A percentile compares a stretch with the other conserved stretches of the same genome.
These are phyloP conservation scores for Mycena epipterygia DNA, from an alignment of 768 basidiomycete species.

Conservation along the genomic window DNA sequence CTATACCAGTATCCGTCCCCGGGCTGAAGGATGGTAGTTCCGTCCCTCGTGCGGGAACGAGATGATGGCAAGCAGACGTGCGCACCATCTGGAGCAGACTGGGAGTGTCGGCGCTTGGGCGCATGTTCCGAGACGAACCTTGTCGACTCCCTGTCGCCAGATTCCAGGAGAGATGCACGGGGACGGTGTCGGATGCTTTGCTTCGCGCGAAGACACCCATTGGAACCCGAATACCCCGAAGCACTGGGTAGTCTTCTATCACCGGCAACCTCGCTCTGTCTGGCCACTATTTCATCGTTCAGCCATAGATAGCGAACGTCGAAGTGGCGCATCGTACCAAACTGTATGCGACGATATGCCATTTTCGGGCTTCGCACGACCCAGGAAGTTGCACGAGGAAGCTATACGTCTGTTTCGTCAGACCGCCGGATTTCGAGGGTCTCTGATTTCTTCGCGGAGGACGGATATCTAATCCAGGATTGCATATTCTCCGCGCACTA, in stretches of 20 bases:
- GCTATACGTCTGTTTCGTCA: conserved; percentile 74
- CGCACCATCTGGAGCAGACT: not conserved
- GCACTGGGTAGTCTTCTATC: conserved; percentile 64
- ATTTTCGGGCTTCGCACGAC: conserved; percentile 59
- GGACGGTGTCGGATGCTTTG: conserved; percentile 45
- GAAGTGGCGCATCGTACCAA: conserved; percentile 49
- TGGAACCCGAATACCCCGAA: conserved; percentile 61
- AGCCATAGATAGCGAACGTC: not conserved
- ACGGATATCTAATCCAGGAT: conserved; percentile 56
- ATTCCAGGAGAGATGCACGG: not conserved
- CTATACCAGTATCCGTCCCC: not conserved
- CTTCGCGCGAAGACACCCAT: conserved; percentile 67
- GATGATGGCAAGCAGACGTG: not conserved
- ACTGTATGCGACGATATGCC: conserved; percentile 72
- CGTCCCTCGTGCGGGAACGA: not conserved
- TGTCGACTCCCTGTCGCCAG: not conserved
- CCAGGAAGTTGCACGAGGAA: conserved; percentile 64
- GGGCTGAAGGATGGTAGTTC: conserved; percentile 15
- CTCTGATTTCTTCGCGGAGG: conserved; percentile 63
- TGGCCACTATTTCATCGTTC: conserved; percentile 50
- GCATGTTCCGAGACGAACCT: not conserved
- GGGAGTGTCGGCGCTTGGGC: not conserved
- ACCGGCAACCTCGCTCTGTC: conserved; percentile 64
- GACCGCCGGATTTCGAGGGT: conserved; percentile 66
- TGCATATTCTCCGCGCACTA: conserved; percentile 59